Evolutionary conservation across 2,329 filamentous ascomycete species (phyloP).

Genomic region (Fusarium domesticum): DNA sequence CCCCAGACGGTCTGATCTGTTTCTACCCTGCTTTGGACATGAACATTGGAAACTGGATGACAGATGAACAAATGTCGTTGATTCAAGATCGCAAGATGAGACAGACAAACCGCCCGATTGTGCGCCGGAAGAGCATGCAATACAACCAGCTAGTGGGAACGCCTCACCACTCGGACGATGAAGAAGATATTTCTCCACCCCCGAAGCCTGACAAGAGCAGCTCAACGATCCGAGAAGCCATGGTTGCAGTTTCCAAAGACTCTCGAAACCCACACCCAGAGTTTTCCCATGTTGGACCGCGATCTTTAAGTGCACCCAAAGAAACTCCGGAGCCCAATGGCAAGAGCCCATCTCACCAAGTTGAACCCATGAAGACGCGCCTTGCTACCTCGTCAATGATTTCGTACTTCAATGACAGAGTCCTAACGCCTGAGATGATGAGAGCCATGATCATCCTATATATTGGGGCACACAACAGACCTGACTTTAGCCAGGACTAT

Average conservation of each 20-base stretch:
- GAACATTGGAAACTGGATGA: constrained; percentile 99
- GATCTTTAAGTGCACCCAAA: constrained; percentile 24
- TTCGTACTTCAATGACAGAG: constrained; percentile 94
- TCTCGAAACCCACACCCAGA: constrained; percentile 44
- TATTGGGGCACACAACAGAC: constrained; percentile 87
- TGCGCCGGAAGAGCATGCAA: constrained; percentile 82
- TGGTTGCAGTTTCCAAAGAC: constrained; percentile 10
- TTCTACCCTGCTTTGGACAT: constrained; percentile 91
- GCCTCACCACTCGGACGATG: constrained; percentile 76
- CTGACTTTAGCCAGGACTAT: constrained; percentile 89
- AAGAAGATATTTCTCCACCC: constrained; percentile 45
- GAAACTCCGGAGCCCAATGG: constrained; percentile 13
- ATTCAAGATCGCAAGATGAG: constrained; percentile 80
- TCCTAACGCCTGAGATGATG: constrained; percentile 97
- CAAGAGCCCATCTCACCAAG: constrained; percentile 47
- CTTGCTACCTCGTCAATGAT: constrained; percentile 96
- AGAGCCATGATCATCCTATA: constrained; percentile 98
- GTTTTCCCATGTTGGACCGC: constrained; percentile 48
- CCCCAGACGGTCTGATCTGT: constrained; percentile 76
- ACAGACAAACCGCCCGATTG: constrained; percentile 72
- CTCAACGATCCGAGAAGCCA: constrained; percentile 8
- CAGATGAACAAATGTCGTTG: constrained; percentile 92
- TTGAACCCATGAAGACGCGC: constrained; percentile 69
- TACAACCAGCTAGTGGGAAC: constrained; percentile 83
- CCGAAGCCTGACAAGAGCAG: constrained; percentile 8